A percentile compares a stretch with the other conserved stretches of the same genome.
Evolutionary conservation across 768 basidiomycete species (phyloP).

Genomic region (Candolleomyces efflorescens): DNA sequence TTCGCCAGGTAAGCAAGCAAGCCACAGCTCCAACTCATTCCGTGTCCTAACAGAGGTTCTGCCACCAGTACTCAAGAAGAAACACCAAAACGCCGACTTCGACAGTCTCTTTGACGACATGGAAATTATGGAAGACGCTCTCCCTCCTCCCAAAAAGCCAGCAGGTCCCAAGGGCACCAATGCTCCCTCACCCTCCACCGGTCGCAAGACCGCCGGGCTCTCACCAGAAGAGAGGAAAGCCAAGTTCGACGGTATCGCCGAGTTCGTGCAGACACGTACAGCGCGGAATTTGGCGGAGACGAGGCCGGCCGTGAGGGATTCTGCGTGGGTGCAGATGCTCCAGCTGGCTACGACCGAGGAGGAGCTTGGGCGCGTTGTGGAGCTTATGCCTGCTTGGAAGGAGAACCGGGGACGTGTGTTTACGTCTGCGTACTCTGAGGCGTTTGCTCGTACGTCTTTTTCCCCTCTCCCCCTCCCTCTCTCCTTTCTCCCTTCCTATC

Average conservation of each 20-base stretch:
- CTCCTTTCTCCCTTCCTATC: too few relatives aligned
- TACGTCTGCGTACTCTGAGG: slow-evolving; percentile 34
- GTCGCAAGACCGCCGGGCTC: slow-evolving; percentile 15
- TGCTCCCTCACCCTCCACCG: neutral
- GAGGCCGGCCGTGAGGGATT: slow-evolving; percentile 34
- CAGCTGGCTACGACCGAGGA: slow-evolving; percentile 45
- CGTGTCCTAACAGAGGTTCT: neutral
- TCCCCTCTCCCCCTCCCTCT: neutral
- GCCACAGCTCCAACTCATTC: too few relatives aligned
- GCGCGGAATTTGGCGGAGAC: slow-evolving; percentile 32
- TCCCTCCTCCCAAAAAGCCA: too few relatives aligned
- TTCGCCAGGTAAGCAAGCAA: slow-evolving; percentile 1
- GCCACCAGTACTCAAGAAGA: slow-evolving; percentile 23
- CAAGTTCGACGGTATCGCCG: slow-evolving; percentile 30
- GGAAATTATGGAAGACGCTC: slow-evolving; percentile 17
- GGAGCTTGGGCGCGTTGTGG: slow-evolving; percentile 43
- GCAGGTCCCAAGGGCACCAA: neutral
- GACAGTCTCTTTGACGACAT: slow-evolving; percentile 29
- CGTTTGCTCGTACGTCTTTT: slow-evolving; percentile 49
- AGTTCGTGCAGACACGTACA: slow-evolving; percentile 34
- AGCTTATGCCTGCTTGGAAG: slow-evolving; percentile 47
- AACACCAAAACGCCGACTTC: slow-evolving; percentile 22
- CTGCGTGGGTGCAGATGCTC: slow-evolving; percentile 48
- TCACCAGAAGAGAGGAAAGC: slow-evolving; percentile 23
- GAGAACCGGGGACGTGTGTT: slow-evolving; percentile 36